phyloP scores from a whole-genome alignment of 495 filamentous ascomycete species.

The Cercophora scortea region DNA sequence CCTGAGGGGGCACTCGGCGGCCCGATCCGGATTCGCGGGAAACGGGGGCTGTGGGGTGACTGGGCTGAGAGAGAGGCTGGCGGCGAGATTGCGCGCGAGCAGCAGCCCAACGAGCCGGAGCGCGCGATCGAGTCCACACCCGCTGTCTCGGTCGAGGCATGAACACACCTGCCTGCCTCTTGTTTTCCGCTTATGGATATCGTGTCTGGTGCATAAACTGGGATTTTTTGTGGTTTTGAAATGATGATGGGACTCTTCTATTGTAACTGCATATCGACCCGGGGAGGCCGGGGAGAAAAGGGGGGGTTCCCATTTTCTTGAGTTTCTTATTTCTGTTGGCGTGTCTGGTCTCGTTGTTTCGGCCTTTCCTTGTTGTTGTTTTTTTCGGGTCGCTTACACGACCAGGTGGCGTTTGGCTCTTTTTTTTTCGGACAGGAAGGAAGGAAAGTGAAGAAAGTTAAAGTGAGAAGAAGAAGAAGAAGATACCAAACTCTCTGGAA shows the following conservation, averaged over 20 bases:
- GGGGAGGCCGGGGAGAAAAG: neutral
- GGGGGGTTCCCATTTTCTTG: neutral
- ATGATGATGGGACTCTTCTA: neutral
- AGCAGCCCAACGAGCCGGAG: constrained; percentile 20
- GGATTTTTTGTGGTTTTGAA: neutral
- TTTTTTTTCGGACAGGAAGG: too few relatives aligned
- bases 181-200: too few relatives aligned
- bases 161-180: neutral
- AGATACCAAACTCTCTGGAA: constrained; percentile 17
- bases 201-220: neutral
- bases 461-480: constrained; percentile 13
- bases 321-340: neutral
- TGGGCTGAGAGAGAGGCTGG: constrained; percentile 87
- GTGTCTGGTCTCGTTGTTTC: neutral
- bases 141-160: constrained; percentile 16
- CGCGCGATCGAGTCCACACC: constrained; percentile 25
- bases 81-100: constrained; percentile 39
- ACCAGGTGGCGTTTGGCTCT: constrained; percentile 23
- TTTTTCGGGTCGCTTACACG: constrained; percentile 17
- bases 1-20: constrained; percentile 62
- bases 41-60: constrained; percentile 86
- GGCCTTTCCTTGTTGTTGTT: constrained; percentile 1
- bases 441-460: too few relatives aligned
- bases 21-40: constrained; percentile 71
- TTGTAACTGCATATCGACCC: neutral